Conservation (phyloP, 192 early-diverging fungal genomes). For the Podochytrium sp. region DNA sequence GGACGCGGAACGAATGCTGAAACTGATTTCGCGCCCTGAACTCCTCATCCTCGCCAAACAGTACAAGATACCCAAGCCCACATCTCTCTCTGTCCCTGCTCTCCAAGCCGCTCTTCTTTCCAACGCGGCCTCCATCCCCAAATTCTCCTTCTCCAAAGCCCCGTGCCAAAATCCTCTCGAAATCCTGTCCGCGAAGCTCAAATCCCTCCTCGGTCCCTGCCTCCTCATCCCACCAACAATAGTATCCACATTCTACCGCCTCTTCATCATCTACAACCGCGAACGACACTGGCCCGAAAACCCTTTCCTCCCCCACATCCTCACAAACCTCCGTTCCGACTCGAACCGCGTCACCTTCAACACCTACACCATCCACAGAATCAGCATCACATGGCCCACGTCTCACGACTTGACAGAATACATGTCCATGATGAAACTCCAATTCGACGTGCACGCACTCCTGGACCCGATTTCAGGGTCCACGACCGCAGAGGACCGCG, state of each 20-base stretch:
- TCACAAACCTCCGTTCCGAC: constrained; percentile 35
- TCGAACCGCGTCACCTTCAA: constrained; percentile 1
- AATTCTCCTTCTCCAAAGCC: neutral
- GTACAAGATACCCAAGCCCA: neutral
- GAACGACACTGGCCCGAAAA: constrained; percentile 37
- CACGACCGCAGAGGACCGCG: neutral
- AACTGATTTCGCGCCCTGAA: constrained; percentile 11
- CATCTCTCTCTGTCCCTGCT: constrained; percentile 1
- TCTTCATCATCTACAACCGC: constrained; percentile 42
- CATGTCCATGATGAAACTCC: constrained; percentile 14
- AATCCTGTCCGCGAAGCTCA: neutral
- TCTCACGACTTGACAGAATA: constrained; percentile 31
- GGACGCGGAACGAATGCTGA: neutral
- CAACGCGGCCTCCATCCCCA: neutral
- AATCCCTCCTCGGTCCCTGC: constrained; percentile 6
- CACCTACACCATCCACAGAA: constrained; percentile 26
- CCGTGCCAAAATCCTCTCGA: neutral
- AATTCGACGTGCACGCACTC: neutral
- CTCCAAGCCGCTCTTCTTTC: neutral
- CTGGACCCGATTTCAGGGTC: neutral
- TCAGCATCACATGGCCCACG: constrained; percentile 42
- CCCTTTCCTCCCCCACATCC: constrained; percentile 44
- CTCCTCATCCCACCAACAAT: constrained; percentile 11
- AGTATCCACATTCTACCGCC: constrained; percentile 31
- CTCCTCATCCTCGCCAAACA: constrained; percentile 17